A percentile compares a stretch with the other conserved stretches of the same genome.
Conservation (phyloP, 441 rosid genomes). For the Erodium moschatum region DNA sequence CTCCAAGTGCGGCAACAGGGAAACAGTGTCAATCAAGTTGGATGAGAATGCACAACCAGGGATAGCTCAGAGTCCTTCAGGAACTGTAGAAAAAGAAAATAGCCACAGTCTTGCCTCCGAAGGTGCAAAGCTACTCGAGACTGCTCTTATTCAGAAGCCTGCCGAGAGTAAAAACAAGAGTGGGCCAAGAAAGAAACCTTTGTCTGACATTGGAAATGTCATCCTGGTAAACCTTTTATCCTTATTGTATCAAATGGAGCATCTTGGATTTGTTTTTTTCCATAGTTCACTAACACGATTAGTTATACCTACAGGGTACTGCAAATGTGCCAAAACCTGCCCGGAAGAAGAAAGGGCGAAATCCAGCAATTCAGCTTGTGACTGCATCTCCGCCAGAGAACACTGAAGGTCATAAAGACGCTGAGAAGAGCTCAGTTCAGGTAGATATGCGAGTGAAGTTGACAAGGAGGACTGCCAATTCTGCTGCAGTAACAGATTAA, state of each 20-base stretch:
- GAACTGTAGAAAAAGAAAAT: constrained; percentile 24
- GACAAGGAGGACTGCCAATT: background rate
- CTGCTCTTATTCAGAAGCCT: constrained; percentile 19
- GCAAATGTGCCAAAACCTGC: constrained; percentile 24
- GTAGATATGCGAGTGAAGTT: background rate
- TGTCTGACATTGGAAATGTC: constrained; percentile 52
- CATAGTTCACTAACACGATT: constrained; percentile 7
- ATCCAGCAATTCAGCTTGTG: constrained; percentile 13
- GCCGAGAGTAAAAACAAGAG: constrained; percentile 27
- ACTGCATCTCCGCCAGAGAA: constrained; percentile 14
- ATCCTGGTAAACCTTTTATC: constrained; percentile 34
- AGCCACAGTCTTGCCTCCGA: constrained; percentile 17
- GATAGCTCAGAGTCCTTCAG: constrained; percentile 18
- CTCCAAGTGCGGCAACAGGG: constrained; percentile 64
- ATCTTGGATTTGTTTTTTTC: background rate
- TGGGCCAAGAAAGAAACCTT: constrained; percentile 44
- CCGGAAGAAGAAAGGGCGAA: constrained; percentile 16
- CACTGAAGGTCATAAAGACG: constrained; percentile 6
- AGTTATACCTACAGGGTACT: constrained; percentile 23
- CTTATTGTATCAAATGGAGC: too few relatives aligned
- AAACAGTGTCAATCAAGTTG: constrained; percentile 17
- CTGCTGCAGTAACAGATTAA: background rate
- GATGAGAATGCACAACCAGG: constrained; percentile 21
- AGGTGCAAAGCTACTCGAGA: constrained; percentile 15
- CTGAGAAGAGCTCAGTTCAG: background rate